Percentiles rank a stretch among this genome's conserved stretches.
These are phyloP conservation scores for Funneliformis caledonium DNA, from an alignment of 371 early-diverging fungal genomes.

Conservation along the genomic window DNA sequence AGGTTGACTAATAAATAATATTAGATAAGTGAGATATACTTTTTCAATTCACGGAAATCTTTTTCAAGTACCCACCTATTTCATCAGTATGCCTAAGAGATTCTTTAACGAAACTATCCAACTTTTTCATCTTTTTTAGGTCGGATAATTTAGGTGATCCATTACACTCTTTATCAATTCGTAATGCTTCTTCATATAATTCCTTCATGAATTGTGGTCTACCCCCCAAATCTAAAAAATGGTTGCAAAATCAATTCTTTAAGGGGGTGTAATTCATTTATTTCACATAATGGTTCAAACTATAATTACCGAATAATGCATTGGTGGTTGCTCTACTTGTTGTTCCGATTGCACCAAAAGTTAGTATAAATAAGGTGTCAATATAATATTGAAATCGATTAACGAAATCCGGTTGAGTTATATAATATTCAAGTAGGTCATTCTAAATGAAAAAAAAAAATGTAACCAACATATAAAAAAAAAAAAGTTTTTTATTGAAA, in stretches of 20 bases:
- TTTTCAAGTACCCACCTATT: not conserved
- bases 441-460: not conserved
- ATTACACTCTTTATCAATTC: not conserved
- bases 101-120: slow-evolving; percentile 29
- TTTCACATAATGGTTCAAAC: not conserved
- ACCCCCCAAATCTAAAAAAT: slow-evolving; percentile 8
- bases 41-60: too few species aligned
- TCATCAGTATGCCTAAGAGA: not conserved
- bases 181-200: slow-evolving; percentile 13
- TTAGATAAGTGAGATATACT: not conserved
- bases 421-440: not conserved
- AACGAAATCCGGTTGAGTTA: not conserved
- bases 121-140: not conserved
- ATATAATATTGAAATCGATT: not conserved
- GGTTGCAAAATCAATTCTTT: not conserved
- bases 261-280: too few species aligned
- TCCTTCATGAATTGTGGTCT: slow-evolving; percentile 13
- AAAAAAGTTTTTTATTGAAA: not conserved
- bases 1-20: not conserved
- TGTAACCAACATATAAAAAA: not conserved
- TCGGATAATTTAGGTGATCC: not conserved
- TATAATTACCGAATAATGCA: not conserved
- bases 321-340: not conserved
- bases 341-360: not conserved
- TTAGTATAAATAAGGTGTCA: not conserved